Evolutionary conservation across 768 basidiomycete species (phyloP), one percentile per base, ranked within the genome.

Genomic region (Sistotremastrum suecicum): DNA sequence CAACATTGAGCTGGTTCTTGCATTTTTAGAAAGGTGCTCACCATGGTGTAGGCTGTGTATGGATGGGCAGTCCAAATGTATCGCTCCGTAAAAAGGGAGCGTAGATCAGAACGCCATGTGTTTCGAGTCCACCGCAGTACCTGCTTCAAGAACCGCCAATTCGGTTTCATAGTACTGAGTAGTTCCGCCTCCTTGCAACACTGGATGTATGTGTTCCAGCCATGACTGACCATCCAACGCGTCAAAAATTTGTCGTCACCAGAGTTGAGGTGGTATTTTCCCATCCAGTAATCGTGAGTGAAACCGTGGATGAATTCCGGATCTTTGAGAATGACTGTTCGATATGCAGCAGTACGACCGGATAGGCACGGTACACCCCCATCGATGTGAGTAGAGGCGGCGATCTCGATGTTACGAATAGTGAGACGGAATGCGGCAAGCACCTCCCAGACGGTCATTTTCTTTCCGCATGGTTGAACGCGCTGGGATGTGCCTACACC

Each of bases 191-290:
- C 83, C 59, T 74, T 76, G 67, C 83, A 89, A 59, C 75, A 76
- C 59, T 89, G 87, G 33, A 92, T 85, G 59, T 88, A 91, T n/a
- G 88, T 92, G 60, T 72, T 82, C 90, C 91, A 94, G 10, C 89
- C 88, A 56, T 92, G 89, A 57, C 78, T 80, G 49, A 94, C 90
- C 86, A 92, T 90, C 90, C 91, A 94, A 39, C 90, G 69, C 11
- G 91, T 97, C 58, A 94, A 66, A 66, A 89, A 94, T 63, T 94
- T 90, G 69, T 89, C 86, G 63, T 91, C 89, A 28, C 89, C 88
- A 3, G 85, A 89, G 61, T 92, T 92, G 52, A 91, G 77, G 61
- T 92, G 89, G 63, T 92, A 94, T 64, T 90, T 92, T 46, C 82
- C 86, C 34, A 90, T 63, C 89, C 89, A 91, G 58, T 79, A 86